A percentile compares a stretch with the other conserved stretches of the same genome.
Evolutionary conservation across 2,329 filamentous ascomycete genomes (phyloP).

Genomic region (Beauveria bassiana): DNA sequence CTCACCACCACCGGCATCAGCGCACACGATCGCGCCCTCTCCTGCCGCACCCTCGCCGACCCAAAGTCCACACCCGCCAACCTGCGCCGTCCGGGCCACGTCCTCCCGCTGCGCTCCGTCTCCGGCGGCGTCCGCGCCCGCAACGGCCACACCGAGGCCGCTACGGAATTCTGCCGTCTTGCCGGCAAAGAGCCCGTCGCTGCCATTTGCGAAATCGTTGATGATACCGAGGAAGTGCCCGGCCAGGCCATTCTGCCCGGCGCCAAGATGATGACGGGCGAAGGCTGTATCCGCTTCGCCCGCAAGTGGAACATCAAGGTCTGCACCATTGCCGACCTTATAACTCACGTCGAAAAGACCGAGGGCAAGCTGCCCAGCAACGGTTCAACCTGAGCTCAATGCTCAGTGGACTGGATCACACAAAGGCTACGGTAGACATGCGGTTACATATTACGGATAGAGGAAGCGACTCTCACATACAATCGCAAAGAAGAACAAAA

Average conservation of each 20-base stretch:
- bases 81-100: slow-evolving; percentile 81
- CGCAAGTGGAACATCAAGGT: slow-evolving; percentile 83
- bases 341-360: slow-evolving; percentile 67
- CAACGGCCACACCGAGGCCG: slow-evolving; percentile 87
- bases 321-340: slow-evolving; percentile 89
- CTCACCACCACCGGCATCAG: slow-evolving; percentile 82
- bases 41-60: slow-evolving; percentile 70
- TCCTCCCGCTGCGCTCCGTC: slow-evolving; percentile 74
- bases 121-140: slow-evolving; percentile 74
- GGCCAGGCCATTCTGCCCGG: slow-evolving; percentile 58
- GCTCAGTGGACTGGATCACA: not conserved
- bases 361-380: slow-evolving; percentile 53
- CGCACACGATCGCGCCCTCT: slow-evolving; percentile 77
- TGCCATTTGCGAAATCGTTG: slow-evolving; percentile 87
- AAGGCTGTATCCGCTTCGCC: slow-evolving; percentile 83
- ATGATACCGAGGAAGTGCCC: slow-evolving; percentile 66
- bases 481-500: not conserved
- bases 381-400: slow-evolving; percentile 21
- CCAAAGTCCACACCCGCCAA: slow-evolving; percentile 45
- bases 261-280: slow-evolving; percentile 85
- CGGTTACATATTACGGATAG: not conserved
- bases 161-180: slow-evolving; percentile 79
- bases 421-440: not conserved
- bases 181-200: slow-evolving; percentile 70
- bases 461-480: not conserved